Percentiles rank a stretch among this genome's conserved stretches.
Evolutionary conservation across 441 rosid species (phyloP).

Genomic region (Populus hybrid): DNA sequence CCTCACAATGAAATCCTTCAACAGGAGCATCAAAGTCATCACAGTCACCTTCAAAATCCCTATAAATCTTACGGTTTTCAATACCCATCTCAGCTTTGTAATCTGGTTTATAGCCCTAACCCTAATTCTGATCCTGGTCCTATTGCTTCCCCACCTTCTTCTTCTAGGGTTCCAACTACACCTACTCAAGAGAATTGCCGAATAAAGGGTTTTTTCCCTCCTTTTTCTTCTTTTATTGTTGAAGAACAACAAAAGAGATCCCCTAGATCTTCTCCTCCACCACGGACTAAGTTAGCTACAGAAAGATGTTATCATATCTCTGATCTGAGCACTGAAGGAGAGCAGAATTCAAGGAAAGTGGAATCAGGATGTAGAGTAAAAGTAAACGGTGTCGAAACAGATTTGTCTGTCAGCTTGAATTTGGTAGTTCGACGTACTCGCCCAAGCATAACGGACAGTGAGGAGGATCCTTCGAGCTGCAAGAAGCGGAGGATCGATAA

Average conservation of each 20-base stretch:
- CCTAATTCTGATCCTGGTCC: slow-evolving; percentile 45
- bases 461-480: slow-evolving; percentile 28
- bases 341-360: slow-evolving; percentile 28
- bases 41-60: slow-evolving; percentile 26
- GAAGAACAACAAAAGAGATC: slow-evolving; percentile 28
- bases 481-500: slow-evolving; percentile 50
- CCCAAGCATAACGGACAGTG: slow-evolving; percentile 29
- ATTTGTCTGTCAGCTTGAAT: slow-evolving; percentile 60
- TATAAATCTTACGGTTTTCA: slow-evolving; percentile 38
- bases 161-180: slow-evolving; percentile 46
- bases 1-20: slow-evolving; percentile 32
- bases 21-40: slow-evolving; percentile 21
- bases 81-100: slow-evolving; percentile 40
- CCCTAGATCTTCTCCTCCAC: slow-evolving; percentile 30
- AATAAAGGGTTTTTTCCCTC: slow-evolving; percentile 24
- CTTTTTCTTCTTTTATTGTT: slow-evolving; percentile 30
- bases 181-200: slow-evolving; percentile 25
- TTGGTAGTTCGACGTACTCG: slow-evolving; percentile 45
- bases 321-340: slow-evolving; percentile 31
- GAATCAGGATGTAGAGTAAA: slow-evolving; percentile 30
- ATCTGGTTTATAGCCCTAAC: slow-evolving; percentile 60
- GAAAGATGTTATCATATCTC: slow-evolving; percentile 26
- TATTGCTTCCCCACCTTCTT: slow-evolving; percentile 38
- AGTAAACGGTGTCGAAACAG: slow-evolving; percentile 34
- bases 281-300: slow-evolving; percentile 31